A percentile compares a stretch with the other conserved stretches of the same genome.
phyloP scores from a whole-genome alignment of 371 early-diverging fungal genomes.

The Dipsacomyces acuminosporus region DNA sequence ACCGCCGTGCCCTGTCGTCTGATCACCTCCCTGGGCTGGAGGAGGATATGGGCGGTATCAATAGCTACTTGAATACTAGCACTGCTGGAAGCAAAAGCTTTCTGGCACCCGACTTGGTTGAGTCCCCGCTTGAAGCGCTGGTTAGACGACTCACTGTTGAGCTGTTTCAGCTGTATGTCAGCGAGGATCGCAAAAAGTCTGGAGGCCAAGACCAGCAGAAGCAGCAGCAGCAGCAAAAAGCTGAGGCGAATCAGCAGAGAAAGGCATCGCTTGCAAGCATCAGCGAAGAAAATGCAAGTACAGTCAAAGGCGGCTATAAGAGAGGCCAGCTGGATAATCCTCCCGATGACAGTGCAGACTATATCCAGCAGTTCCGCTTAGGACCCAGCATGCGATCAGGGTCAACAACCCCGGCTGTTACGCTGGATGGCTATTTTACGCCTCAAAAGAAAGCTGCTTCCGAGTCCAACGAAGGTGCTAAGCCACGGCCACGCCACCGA shows the following conservation, averaged over 20 bases:
- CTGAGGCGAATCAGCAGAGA: too few relatives aligned
- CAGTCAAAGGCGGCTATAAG: background rate
- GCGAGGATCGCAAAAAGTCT: conserved; percentile 36
- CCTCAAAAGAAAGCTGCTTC: conserved; percentile 7
- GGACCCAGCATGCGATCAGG: conserved; percentile 41
- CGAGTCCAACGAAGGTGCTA: conserved; percentile 2
- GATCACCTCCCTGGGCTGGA: conserved; percentile 41
- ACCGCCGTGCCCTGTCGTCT: conserved; percentile 43
- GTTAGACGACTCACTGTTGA: conserved; percentile 47
- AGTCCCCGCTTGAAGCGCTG: conserved; percentile 48
- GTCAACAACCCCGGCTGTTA: conserved; percentile 41
- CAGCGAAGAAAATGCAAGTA: background rate
- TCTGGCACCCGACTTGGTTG: conserved; percentile 42
- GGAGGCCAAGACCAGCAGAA: background rate
- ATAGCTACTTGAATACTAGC: background rate
- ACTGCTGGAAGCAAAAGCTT: conserved; percentile 16
- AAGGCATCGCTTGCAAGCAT: too few relatives aligned
- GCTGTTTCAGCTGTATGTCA: conserved; percentile 47
- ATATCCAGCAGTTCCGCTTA: conserved; percentile 46
- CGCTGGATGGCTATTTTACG: conserved; percentile 45
- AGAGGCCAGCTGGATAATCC: background rate
- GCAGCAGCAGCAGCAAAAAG: too few relatives aligned
- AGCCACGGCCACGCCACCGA: conserved; percentile 37
- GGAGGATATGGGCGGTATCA: background rate
- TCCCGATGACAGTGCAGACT: conserved; percentile 4